Evolutionary conservation across 2,329 filamentous ascomycete species (phyloP), one percentile per base, ranked within the genome.

Genomic region (Alternaria solani): DNA sequence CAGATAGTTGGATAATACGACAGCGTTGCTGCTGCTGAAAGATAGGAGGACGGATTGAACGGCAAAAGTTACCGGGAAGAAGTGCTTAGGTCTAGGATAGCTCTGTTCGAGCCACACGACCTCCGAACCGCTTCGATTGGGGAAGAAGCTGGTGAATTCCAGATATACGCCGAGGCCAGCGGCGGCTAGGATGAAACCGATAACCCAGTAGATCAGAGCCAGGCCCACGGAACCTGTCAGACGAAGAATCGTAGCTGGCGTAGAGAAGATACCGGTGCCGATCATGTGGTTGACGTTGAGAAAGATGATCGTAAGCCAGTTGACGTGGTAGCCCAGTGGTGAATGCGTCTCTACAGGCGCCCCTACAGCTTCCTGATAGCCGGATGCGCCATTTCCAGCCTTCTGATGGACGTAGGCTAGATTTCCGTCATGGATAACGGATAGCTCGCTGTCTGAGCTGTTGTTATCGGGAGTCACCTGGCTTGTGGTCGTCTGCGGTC

Each of bases 241-340:
- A 23, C 65, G 61, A 4, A 74, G 43, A 39, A 75, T 75, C 1
- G 61, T 64, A n/a, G 69, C 71, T 20, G 71, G 66, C 72, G 38
- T 39, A 8, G 38, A 39, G 8, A 39, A 74, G 2, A 74, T 68
- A 49, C 72, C 72, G 5, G 73, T 75, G 32, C 72, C 73, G 2
- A 75, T 62, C 73, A 75, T 75, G 52, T 75, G 38, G 38, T 65
- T 67, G n/a, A 75, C 65, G 43, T 75, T 75, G 48, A 75, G 59
- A 26, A 74, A 75, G 5, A 75, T 46, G 20, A 75, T 71, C 8
- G 71, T 70, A 36, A 64, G 63, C 64, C 66, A 74, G 14, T 70
- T 69, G 28, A 75, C 72, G 51, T 75, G 71, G 51, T 75, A 75
- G 11, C 72, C 72, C 51, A 75, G 49, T 14, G 73, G 73, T 47